Base-by-base conservation (phyloP, 495 filamentous ascomycete species). In the Hypoxylon cercidicola region DNA sequence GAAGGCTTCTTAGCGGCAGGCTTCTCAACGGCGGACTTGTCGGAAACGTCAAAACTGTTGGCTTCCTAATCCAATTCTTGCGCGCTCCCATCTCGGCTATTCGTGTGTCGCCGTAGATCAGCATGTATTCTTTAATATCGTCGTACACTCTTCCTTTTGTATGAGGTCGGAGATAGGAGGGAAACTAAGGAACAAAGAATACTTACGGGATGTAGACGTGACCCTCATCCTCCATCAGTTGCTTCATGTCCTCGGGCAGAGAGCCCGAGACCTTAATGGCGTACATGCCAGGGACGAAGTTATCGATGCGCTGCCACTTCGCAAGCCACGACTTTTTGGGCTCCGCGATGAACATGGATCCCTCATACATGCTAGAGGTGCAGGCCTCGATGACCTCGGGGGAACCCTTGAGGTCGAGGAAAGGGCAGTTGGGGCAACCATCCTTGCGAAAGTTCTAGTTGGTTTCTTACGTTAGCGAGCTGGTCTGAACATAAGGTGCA, bases 371-470 rank as follows among this genome's bases (percentile, higher is more conserved):
- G 69, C 92, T 89, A 0, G 93, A 97, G 23, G 95, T 99, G 85
- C 93, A 97, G 77, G 93, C 92, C 70, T 90, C 85, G 72, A 97
- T 90, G 15, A 85, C 84, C 60, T 99, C 95, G 46, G 80, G 76
- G 67, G 88, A 90, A 69, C 89, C 89, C 58, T 85, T 82, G 67
- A 97, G 88, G 72, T 90, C 85, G 45, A 98, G 88, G 79, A 95
- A 90, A 45, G 88, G 87, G 83, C 95, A 99, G 80, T 99, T 99
- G 35, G 95, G 95, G 70, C 95, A 99, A 65, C 95, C 95, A 71
- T 92, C 85, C 63, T 85, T 84, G 66, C 88, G 81, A 81, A 96
- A 96, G 79, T 87, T 85, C 91, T 94, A 69, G 49, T 62, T 20
- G 28, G 30, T 32, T 32, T 7, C 10, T 32, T 10, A 5, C 23